These are phyloP conservation scores for Wickerhamiella azymoides DNA, from an alignment of 805 yeast genomes.

Conservation along the genomic window DNA sequence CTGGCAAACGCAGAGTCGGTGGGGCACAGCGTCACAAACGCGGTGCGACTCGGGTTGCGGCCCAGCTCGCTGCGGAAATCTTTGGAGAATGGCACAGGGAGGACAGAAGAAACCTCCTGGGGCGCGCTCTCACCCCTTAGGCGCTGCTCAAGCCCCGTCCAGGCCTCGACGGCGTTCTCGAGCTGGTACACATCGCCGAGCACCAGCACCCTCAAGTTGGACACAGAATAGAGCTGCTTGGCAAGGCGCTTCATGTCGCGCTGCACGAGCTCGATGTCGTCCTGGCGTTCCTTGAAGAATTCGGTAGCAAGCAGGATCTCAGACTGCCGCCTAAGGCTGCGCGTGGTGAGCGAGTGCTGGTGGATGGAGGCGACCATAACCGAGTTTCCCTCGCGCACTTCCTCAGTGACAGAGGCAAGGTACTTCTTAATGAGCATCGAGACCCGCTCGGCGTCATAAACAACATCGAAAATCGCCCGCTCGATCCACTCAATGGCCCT, in stretches of 20 bases:
- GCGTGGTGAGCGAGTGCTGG: slow-evolving; percentile 37
- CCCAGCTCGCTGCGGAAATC: slow-evolving; percentile 47
- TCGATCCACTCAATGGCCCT: slow-evolving; percentile 67
- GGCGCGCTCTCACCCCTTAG: background rate
- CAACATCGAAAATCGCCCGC: slow-evolving; percentile 47
- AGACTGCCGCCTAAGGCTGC: slow-evolving; percentile 51
- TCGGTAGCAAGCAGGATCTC: slow-evolving; percentile 54
- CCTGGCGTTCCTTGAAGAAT: slow-evolving; percentile 39
- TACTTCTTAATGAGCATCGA: slow-evolving; percentile 49
- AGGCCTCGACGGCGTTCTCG: slow-evolving; percentile 41
- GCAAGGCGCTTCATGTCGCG: slow-evolving; percentile 40
- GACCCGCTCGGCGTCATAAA: slow-evolving; percentile 61
- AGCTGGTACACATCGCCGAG: slow-evolving; percentile 52
- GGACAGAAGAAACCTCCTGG: slow-evolving; percentile 19
- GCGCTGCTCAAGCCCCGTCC: slow-evolving; percentile 29
- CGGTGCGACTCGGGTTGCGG: slow-evolving; percentile 34
- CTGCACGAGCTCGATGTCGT: slow-evolving; percentile 32
- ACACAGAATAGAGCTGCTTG: slow-evolving; percentile 36
- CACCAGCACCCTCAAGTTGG: slow-evolving; percentile 53
- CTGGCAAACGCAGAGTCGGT: slow-evolving; percentile 67
- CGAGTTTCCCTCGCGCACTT: slow-evolving; percentile 46
- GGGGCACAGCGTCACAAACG: slow-evolving; percentile 55
- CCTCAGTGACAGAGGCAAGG: slow-evolving; percentile 45
- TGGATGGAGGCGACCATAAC: slow-evolving; percentile 55
- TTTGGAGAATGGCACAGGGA: slow-evolving; percentile 29